Percentiles rank a stretch among this genome's conserved stretches.
Evolutionary conservation across 495 filamentous ascomycete genomes (phyloP).

Genomic region (Neurospora tetraspora): DNA sequence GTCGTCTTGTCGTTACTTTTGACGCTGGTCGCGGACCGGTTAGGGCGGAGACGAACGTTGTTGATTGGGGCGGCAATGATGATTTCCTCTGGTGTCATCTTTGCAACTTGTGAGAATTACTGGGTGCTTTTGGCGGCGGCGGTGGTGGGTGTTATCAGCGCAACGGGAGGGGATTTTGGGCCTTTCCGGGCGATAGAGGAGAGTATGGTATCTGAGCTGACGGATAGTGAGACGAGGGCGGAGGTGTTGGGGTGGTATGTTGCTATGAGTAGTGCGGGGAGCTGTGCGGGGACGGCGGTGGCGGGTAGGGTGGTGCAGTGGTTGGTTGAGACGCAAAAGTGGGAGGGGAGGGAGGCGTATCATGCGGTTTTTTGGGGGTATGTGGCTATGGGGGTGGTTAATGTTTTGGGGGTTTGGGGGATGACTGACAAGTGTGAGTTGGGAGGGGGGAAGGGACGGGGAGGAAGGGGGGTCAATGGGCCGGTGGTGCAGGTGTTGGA

Average conservation of each 20-base stretch:
- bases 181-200: constrained; percentile 83
- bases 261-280: constrained; percentile 29
- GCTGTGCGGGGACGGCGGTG: constrained; percentile 22
- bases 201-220: constrained; percentile 65
- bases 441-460: background rate
- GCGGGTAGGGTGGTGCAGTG: constrained; percentile 29
- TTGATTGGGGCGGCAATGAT: constrained; percentile 58
- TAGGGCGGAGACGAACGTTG: constrained; percentile 61
- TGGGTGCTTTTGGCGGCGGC: constrained; percentile 67
- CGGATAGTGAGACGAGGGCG: constrained; percentile 46
- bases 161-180: constrained; percentile 67
- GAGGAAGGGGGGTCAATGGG: background rate
- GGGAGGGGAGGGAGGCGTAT: constrained; percentile 27
- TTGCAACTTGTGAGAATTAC: constrained; percentile 58
- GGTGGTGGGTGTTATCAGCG: constrained; percentile 74
- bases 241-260: constrained; percentile 85
- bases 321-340: constrained; percentile 19
- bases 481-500: background rate
- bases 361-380: constrained; percentile 32
- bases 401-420: constrained; percentile 19
- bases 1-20: constrained; percentile 63
- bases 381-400: constrained; percentile 24
- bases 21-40: constrained; percentile 63
- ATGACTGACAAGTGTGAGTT: constrained; percentile 29
- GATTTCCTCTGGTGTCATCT: constrained; percentile 54